Evolutionary conservation across 441 rosid genomes (phyloP), one percentile per base, ranked within the genome.

Genomic region (Aquilaria agallochum): DNA sequence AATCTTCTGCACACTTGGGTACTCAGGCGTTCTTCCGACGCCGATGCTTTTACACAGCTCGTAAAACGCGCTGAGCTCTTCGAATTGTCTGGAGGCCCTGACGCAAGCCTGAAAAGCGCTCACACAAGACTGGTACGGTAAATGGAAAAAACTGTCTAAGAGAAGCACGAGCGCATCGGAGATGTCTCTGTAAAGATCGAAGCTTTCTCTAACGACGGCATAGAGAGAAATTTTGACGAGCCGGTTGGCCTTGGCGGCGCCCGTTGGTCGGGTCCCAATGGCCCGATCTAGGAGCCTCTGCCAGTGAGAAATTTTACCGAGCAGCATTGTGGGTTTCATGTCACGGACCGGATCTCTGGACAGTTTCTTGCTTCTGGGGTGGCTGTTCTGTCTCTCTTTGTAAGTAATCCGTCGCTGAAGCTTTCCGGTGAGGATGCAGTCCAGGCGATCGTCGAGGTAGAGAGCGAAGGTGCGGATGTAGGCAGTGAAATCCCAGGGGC

Each of bases 241-340:
- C 56, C 65, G 76, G 76, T 84, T 81, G 5, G 71, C 32, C 74
- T 64, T 80, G 32, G 97, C 87, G 2, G 77, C 74, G 3, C 96
- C 97, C 0, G 91, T 82, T 0, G 98, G 98, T 32, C 72, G 72
- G 1, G 85, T 76, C 36, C 81, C 83, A 2, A 90, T 76, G 14
- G 87, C 91, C 72, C 89, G 73, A 54, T 90, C 97, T 1, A 93
- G 91, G 73, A 93, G 47, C 44, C 80, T 80, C 48, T 90, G 98
- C 98, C 96, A 90, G 51, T 68, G 71, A 0, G 76, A 60, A 33
- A 93, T 84, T 62, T 72, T 83, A 33, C 85, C 90, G 12, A 93
- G 77, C 67, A 90, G 57, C 77, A 80, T 64, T 0, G 72, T 66
- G 0, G 97, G 97, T 59, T 86, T 89, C 90, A 89, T 86, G 51